Evolutionary conservation across 2,329 filamentous ascomycete genomes (phyloP).

Genomic region (Myriosclerotinia curreyana): DNA sequence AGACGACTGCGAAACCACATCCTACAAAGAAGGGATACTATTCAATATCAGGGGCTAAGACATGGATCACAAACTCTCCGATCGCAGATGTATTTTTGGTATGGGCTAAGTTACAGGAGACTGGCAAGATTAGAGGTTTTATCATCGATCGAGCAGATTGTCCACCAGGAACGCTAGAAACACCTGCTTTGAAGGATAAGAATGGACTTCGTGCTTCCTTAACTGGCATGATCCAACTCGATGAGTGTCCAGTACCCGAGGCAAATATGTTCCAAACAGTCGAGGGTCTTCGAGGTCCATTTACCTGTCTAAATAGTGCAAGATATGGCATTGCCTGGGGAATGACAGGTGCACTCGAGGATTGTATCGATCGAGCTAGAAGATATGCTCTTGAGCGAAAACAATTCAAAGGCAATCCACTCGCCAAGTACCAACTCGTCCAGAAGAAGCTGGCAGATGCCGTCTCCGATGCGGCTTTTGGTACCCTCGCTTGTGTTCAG

Average conservation of each 20-base stretch:
- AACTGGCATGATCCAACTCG: constrained; percentile 97
- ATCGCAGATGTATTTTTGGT: constrained; percentile 82
- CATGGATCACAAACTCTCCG: constrained; percentile 94
- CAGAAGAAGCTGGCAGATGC: constrained; percentile 98
- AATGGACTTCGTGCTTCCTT: constrained; percentile 89
- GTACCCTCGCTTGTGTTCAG: constrained; percentile 84
- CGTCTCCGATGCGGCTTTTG: constrained; percentile 83
- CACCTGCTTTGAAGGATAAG: constrained; percentile 91
- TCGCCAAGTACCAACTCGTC: constrained; percentile 93
- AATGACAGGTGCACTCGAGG: constrained; percentile 89
- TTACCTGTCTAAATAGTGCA: constrained; percentile 90
- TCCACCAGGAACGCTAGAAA: constrained; percentile 84
- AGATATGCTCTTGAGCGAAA: constrained; percentile 88
- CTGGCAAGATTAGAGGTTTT: constrained; percentile 92
- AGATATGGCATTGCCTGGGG: constrained; percentile 92
- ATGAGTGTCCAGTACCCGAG: constrained; percentile 81
- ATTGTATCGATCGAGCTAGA: constrained; percentile 77
- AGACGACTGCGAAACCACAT: constrained; percentile 80
- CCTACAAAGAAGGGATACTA: constrained; percentile 81
- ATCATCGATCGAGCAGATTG: constrained; percentile 81
- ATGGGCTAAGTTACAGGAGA: constrained; percentile 90
- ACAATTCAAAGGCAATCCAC: constrained; percentile 93
- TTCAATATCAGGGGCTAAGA: constrained; percentile 77
- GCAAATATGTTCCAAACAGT: constrained; percentile 93
- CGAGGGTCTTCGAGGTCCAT: constrained; percentile 83